Percentiles rank a stretch among this genome's conserved stretches.
Evolutionary conservation across 2,329 filamentous ascomycete genomes (phyloP).

Genomic region (Ceratocystis cacaofunesta): DNA sequence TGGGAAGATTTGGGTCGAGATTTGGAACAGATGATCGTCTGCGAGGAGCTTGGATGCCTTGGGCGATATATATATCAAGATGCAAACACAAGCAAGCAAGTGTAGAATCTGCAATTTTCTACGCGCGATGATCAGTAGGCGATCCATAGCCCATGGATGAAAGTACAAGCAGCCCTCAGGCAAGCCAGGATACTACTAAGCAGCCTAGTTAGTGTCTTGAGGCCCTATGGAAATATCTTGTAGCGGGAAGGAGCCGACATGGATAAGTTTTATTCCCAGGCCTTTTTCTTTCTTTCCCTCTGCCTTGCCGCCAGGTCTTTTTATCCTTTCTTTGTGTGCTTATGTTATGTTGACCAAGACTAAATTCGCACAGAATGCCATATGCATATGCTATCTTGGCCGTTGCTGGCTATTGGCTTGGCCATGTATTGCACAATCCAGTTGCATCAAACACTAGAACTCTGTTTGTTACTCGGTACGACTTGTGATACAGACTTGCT

Average conservation of each 20-base stretch:
- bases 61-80: not conserved
- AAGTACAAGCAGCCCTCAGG: not conserved
- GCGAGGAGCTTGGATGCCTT: not conserved
- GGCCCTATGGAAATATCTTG: not conserved
- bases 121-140: not conserved
- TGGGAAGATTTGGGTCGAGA: not conserved
- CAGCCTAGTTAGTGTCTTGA: not conserved
- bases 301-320: no score
- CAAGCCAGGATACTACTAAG: not conserved
- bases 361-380: no score
- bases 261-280: slow-evolving; percentile 8
- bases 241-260: not conserved
- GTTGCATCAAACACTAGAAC: not conserved
- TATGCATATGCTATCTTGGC: no score
- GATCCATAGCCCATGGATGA: not conserved
- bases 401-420: no score
- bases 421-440: not conserved
- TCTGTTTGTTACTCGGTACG: not conserved
- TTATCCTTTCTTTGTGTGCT: no score
- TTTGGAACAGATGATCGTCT: not conserved
- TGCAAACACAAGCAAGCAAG: not conserved
- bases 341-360: no score
- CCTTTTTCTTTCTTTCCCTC: no score
- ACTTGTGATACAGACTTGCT: not conserved
- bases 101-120: not conserved